Conservation (phyloP, 1,139 yeast genomes). For the Pneumocystis murina region DNA sequence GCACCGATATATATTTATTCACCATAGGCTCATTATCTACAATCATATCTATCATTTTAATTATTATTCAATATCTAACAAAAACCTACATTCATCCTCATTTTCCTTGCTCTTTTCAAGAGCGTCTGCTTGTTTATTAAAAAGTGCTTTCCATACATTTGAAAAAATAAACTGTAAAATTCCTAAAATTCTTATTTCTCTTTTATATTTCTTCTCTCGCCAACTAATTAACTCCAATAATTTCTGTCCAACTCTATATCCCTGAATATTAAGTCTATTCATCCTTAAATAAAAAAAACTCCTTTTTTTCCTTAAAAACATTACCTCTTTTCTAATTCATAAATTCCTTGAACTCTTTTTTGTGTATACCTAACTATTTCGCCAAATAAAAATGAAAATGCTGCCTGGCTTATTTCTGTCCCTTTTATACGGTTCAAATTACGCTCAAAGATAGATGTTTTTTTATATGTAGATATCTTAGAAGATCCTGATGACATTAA, state of each 20-base stretch:
- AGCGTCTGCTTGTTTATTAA: slow-evolving; percentile 75
- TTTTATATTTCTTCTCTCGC: slow-evolving; percentile 48
- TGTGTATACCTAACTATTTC: slow-evolving; percentile 60
- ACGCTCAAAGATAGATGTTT: slow-evolving; percentile 43
- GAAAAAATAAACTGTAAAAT: slow-evolving; percentile 73
- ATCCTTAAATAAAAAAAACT: not conserved
- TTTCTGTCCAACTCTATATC: slow-evolving; percentile 53
- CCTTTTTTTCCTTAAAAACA: not conserved
- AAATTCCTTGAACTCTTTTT: slow-evolving; percentile 49
- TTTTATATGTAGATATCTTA: not conserved
- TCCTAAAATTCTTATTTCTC: slow-evolving; percentile 64
- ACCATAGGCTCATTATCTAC: slow-evolving; percentile 69
- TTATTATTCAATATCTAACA: not conserved
- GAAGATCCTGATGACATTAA: not conserved
- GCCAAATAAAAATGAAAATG: slow-evolving; percentile 56
- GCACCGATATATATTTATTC: slow-evolving; percentile 62
- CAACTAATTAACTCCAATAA: slow-evolving; percentile 43
- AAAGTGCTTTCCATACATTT: slow-evolving; percentile 64
- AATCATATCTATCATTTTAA: slow-evolving; percentile 33
- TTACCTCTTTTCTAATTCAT: slow-evolving; percentile 48
- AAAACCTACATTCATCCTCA: slow-evolving; percentile 54
- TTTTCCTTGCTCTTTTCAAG: slow-evolving; percentile 76
- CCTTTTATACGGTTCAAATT: slow-evolving; percentile 44
- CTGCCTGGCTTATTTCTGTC: slow-evolving; percentile 50
- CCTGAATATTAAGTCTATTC: slow-evolving; percentile 50